Percentiles rank a stretch among this genome's conserved stretches.
These are phyloP conservation scores for Claviceps sp. DNA, from an alignment of 2,329 filamentous ascomycete species.

Conservation along the genomic window DNA sequence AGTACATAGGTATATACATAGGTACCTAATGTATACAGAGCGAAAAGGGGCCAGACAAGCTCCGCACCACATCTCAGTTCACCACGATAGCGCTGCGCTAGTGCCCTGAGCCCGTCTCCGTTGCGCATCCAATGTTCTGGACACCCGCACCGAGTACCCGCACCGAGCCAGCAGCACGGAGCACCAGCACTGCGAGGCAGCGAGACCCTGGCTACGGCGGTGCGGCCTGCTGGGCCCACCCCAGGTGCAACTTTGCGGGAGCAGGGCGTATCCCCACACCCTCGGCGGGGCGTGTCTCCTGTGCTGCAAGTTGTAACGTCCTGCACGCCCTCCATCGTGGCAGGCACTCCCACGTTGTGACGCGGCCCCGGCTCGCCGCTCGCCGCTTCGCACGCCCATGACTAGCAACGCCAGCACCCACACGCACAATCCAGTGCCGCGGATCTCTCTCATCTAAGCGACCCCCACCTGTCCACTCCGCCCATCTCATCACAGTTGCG, in stretches of 20 bases:
- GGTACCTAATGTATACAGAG: too few species aligned
- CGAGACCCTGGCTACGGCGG: background rate
- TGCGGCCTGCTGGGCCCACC: background rate
- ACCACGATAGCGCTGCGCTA: conserved; percentile 1
- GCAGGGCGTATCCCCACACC: background rate
- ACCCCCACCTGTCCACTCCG: conserved; percentile 9
- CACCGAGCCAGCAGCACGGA: too few species aligned
- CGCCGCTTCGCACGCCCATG: conserved; percentile 5
- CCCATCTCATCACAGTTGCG: conserved; percentile 6
- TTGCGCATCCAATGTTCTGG: background rate
- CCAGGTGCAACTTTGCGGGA: background rate
- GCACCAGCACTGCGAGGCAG: too few species aligned
- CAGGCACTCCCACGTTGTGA: conserved; percentile 10
- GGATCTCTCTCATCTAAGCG: conserved; percentile 14
- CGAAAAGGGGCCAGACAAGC: background rate
- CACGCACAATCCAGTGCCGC: conserved; percentile 21
- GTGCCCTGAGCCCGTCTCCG: background rate
- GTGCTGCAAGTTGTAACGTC: background rate
- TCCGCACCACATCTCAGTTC: background rate
- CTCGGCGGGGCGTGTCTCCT: too few species aligned
- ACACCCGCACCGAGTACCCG: too few species aligned
- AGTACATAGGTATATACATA: too few species aligned
- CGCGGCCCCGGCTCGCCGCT: conserved; percentile 8
- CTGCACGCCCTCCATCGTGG: conserved; percentile 1
- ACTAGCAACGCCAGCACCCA: conserved; percentile 12